Evolutionary conservation across 75 land plant species (phyloP).

Genomic region (Ceratopteris richardii): DNA sequence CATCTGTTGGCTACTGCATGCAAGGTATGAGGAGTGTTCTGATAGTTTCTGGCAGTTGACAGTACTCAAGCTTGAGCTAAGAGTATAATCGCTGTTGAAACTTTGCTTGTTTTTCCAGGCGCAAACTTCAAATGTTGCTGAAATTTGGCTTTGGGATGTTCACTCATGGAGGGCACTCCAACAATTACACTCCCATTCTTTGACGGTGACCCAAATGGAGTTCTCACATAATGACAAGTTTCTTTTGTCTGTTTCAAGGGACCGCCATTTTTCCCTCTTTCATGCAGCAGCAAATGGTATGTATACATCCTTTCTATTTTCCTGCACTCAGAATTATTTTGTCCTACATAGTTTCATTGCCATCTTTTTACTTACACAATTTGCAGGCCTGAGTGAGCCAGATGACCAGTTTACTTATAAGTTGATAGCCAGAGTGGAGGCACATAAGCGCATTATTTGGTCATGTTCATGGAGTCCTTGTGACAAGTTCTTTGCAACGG

Average conservation of each 20-base stretch:
- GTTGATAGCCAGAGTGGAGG: constrained; percentile 60
- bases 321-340: background rate
- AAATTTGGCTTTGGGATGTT: constrained; percentile 93
- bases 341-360: background rate
- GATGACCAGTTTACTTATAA: constrained; percentile 15
- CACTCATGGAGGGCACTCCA: constrained; percentile 77
- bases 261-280: constrained; percentile 84
- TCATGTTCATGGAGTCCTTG: constrained; percentile 88
- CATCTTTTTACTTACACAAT: too few species aligned
- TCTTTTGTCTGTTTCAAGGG: constrained; percentile 87
- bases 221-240: constrained; percentile 73
- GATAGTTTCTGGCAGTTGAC: background rate
- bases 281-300: constrained; percentile 11
- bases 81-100: too few species aligned
- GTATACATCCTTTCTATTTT: background rate
- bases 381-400: too few species aligned
- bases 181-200: constrained; percentile 72
- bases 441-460: constrained; percentile 96
- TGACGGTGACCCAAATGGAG: constrained; percentile 89
- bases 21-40: constrained; percentile 48
- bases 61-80: too few species aligned
- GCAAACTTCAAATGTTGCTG: constrained; percentile 75
- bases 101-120: constrained; percentile 40
- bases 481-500: constrained; percentile 75
- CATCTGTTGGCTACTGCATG: constrained; percentile 90